A percentile compares a stretch with the other conserved stretches of the same genome.
Evolutionary conservation across 1,284 basidiomycete species (phyloP).

Genomic region (Trichosporon faecale): DNA sequence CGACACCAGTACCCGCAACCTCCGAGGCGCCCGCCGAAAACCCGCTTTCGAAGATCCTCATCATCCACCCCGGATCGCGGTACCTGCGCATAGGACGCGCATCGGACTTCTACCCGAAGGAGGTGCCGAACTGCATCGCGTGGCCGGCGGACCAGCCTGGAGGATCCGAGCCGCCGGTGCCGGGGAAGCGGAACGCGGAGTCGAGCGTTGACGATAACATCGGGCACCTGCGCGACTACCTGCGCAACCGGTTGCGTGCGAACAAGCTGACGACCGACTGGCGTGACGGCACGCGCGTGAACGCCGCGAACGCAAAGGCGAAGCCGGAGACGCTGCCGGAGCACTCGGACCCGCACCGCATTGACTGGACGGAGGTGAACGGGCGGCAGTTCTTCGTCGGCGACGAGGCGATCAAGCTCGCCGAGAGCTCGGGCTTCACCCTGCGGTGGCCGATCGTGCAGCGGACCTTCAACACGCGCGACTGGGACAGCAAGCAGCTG

Average conservation of each 20-base stretch:
- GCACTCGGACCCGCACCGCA: slow-evolving; percentile 70
- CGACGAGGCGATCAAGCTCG: slow-evolving; percentile 67
- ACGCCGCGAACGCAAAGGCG: slow-evolving; percentile 56
- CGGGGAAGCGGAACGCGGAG: slow-evolving; percentile 34
- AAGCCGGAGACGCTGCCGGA: slow-evolving; percentile 73
- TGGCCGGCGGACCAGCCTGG: slow-evolving; percentile 23
- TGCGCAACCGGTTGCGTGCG: slow-evolving; percentile 79
- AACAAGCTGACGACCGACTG: slow-evolving; percentile 78
- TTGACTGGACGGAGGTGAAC: slow-evolving; percentile 70
- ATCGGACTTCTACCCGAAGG: slow-evolving; percentile 61
- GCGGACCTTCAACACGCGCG: slow-evolving; percentile 71
- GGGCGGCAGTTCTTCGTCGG: slow-evolving; percentile 40
- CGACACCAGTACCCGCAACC: not conserved
- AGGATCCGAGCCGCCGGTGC: slow-evolving; percentile 31
- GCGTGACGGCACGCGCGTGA: slow-evolving; percentile 69
- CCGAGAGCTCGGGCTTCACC: slow-evolving; percentile 63
- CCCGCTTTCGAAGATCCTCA: slow-evolving; percentile 57
- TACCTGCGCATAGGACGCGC: slow-evolving; percentile 83
- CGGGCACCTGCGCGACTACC: slow-evolving; percentile 65
- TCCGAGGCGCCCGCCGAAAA: slow-evolving; percentile 16
- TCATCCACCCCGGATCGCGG: slow-evolving; percentile 91
- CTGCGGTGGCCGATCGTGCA: slow-evolving; percentile 75
- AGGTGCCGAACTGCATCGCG: slow-evolving; percentile 49
- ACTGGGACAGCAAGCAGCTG: slow-evolving; percentile 67
- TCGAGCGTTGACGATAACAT: slow-evolving; percentile 69